A percentile compares a stretch with the other conserved stretches of the same genome.
These are phyloP conservation scores for Boletus rufocinnamomeus DNA, from an alignment of 768 basidiomycete species.

Conservation along the genomic window DNA sequence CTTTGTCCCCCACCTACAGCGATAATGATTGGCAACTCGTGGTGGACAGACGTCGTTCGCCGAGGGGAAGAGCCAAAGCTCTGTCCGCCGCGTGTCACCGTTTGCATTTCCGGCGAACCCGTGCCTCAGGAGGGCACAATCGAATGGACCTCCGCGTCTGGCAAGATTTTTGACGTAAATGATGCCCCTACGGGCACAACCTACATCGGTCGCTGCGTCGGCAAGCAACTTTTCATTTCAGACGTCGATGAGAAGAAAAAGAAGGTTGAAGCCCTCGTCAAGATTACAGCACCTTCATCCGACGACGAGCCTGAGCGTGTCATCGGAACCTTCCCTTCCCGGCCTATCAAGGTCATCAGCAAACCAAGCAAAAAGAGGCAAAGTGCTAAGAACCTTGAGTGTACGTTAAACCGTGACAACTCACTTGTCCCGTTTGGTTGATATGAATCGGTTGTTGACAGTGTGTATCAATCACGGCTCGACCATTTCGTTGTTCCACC, in stretches of 20 bases:
- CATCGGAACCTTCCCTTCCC: conserved; percentile 87
- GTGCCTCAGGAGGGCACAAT: conserved; percentile 81
- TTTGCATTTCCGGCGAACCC: conserved; percentile 92
- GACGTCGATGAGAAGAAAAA: conserved; percentile 96
- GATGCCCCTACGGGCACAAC: conserved; percentile 82
- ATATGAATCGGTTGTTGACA: conserved; percentile 34
- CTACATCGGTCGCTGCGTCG: conserved; percentile 90
- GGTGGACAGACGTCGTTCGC: conserved; percentile 86
- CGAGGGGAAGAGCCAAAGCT: conserved; percentile 74
- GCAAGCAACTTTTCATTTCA: conserved; percentile 93
- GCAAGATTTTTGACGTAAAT: conserved; percentile 80
- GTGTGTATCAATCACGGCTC: conserved; percentile 97
- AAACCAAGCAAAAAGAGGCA: conserved; percentile 98
- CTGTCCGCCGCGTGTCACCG: conserved; percentile 76
- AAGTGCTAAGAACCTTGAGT: conserved; percentile 88
- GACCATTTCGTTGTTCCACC: conserved; percentile 93
- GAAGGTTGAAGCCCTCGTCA: conserved; percentile 91
- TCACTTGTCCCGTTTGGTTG: conserved; percentile 14
- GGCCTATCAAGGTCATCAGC: conserved; percentile 97
- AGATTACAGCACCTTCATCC: conserved; percentile 76
- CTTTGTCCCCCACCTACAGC: conserved; percentile 93
- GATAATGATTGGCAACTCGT: conserved; percentile 90
- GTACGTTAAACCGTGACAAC: conserved; percentile 50
- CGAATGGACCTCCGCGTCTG: conserved; percentile 85
- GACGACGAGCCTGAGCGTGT: conserved; percentile 82